Percentiles rank a stretch among this genome's conserved stretches.
Conservation (phyloP, 495 filamentous ascomycete species). For the Bacidia gigantensis region DNA sequence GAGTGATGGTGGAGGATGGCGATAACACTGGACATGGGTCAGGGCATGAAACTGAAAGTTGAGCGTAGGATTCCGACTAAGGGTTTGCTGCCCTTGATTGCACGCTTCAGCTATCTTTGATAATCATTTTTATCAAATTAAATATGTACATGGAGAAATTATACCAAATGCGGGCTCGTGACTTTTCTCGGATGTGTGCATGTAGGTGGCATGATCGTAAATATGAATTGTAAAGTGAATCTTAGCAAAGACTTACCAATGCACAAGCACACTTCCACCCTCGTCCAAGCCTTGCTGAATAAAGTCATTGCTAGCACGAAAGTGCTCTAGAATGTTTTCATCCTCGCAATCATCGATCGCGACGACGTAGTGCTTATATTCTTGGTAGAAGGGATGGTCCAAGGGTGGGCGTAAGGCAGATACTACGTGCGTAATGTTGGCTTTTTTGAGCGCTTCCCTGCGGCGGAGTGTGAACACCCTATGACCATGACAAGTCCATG, state of each 20-base stretch:
- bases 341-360: slow-evolving; percentile 81
- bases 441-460: slow-evolving; percentile 47
- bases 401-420: slow-evolving; percentile 56
- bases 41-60: no score
- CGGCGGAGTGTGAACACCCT: slow-evolving; percentile 62
- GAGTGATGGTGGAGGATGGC: no score
- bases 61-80: no score
- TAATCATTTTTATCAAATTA: no score
- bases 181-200: neutral
- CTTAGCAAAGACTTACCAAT: slow-evolving; percentile 43
- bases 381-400: slow-evolving; percentile 36
- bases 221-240: neutral
- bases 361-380: slow-evolving; percentile 59
- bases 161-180: no score
- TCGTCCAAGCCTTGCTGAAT: slow-evolving; percentile 62
- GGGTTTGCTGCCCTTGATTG: no score
- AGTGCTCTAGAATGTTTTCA: slow-evolving; percentile 70
- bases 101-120: no score
- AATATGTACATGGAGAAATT: no score
- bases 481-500: neutral
- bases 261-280: slow-evolving; percentile 55
- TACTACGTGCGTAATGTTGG: slow-evolving; percentile 81
- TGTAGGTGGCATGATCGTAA: neutral
- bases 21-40: no score
- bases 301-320: slow-evolving; percentile 62